Percentiles rank a stretch among this genome's conserved stretches.
phyloP scores from a whole-genome alignment of 2,329 filamentous ascomycete genomes.

The Exophiala aquamarina region DNA sequence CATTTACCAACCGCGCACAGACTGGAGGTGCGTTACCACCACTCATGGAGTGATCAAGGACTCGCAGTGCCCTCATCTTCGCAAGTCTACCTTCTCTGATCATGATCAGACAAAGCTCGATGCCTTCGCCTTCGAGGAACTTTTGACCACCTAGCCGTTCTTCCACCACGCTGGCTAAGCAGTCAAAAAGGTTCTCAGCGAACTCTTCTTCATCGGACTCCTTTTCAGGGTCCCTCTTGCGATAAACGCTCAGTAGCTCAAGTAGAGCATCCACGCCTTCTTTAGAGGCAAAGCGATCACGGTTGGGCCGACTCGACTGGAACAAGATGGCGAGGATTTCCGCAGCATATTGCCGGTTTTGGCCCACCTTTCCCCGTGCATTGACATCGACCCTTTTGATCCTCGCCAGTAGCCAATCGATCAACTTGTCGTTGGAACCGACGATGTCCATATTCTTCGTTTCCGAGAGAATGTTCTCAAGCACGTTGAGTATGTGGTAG shows the following conservation, averaged over 20 bases:
- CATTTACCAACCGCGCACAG: slow-evolving; percentile 76
- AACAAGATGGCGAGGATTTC: slow-evolving; percentile 88
- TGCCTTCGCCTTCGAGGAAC: slow-evolving; percentile 85
- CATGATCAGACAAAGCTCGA: slow-evolving; percentile 91
- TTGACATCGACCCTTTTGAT: slow-evolving; percentile 66
- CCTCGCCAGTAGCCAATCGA: slow-evolving; percentile 76
- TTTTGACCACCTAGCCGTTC: slow-evolving; percentile 72
- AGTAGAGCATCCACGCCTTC: slow-evolving; percentile 79
- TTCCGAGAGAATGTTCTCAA: slow-evolving; percentile 81
- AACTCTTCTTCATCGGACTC: slow-evolving; percentile 91
- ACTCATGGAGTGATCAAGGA: slow-evolving; percentile 78
- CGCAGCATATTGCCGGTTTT: slow-evolving; percentile 94
- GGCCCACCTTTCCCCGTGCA: slow-evolving; percentile 57
- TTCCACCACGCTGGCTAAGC: slow-evolving; percentile 76
- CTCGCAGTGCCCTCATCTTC: slow-evolving; percentile 72
- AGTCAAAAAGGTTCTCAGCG: slow-evolving; percentile 90
- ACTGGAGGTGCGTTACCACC: slow-evolving; percentile 60
- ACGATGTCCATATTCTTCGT: slow-evolving; percentile 66
- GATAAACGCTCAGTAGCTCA: slow-evolving; percentile 79
- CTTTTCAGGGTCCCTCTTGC: slow-evolving; percentile 80
- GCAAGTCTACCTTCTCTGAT: slow-evolving; percentile 83
- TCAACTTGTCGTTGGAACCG: slow-evolving; percentile 64
- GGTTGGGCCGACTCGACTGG: slow-evolving; percentile 47
- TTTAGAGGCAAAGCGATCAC: slow-evolving; percentile 37
- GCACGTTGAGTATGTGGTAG: slow-evolving; percentile 77